phyloP scores from a whole-genome alignment of 106 monocot genomes.

The Dendrobium officinale region DNA sequence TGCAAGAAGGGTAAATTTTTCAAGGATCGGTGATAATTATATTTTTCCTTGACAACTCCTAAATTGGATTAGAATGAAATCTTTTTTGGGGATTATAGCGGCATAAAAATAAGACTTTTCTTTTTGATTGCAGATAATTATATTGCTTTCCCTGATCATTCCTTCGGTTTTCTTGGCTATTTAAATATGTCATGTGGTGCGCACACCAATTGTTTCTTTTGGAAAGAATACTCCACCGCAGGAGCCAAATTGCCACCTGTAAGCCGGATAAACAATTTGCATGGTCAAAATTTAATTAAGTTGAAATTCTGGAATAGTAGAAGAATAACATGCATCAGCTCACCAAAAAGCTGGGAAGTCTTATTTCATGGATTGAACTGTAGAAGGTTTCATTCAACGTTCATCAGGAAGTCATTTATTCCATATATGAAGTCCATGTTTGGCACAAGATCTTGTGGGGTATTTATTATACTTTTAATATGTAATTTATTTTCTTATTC shows the following conservation, averaged over 20 bases:
- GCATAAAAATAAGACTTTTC: neutral
- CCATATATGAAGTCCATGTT: conserved; percentile 6
- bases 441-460: conserved; percentile 4
- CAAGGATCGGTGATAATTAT: too few relatives aligned
- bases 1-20: neutral
- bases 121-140: neutral
- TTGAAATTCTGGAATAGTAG: neutral
- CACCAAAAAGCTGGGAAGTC: conserved; percentile 19
- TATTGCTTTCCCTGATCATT: neutral
- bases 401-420: conserved; percentile 1
- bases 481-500: neutral
- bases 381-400: neutral
- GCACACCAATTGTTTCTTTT: conserved; percentile 6
- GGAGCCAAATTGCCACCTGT: neutral
- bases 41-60: neutral
- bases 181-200: conserved; percentile 20
- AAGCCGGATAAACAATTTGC: conserved; percentile 2
- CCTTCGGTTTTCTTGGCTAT: conserved; percentile 1
- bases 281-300: too few relatives aligned
- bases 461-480: conserved; percentile 10
- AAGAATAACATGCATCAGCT: conserved; percentile 15
- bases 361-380: conserved; percentile 11
- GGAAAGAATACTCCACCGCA: conserved; percentile 6
- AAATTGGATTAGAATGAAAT: neutral
- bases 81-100: too few relatives aligned